Evolutionary conservation across 495 filamentous ascomycete genomes (phyloP), one percentile per base, ranked within the genome.

Genomic region (Talaromyces proteolyticus): DNA sequence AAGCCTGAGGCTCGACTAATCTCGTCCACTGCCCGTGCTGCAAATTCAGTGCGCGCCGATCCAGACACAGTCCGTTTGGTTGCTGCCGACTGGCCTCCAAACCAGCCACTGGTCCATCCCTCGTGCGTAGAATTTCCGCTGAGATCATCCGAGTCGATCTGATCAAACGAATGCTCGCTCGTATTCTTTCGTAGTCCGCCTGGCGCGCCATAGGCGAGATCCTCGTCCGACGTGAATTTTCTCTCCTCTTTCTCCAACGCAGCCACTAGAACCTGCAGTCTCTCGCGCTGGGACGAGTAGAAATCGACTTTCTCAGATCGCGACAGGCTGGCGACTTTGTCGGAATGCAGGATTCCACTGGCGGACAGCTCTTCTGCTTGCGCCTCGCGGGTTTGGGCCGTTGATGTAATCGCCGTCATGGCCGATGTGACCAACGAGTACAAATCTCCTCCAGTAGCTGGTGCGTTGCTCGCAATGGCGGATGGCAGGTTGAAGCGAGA

Each of bases 401-500:
- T 42, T 18, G 72, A 73, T 0, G 71, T 65, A 6, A 76, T 66
- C 2, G 72, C 68, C 7, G 72, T 70, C 24, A 92, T 69, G 6
- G 87, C 89, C 2, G 86, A 80, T 18, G 82, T 81, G 10, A 96
- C 59, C 5, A 59, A 49, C 1, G 71, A 79, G 47, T 89, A 74
- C 63, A 77, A 78, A 57, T 91, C 95, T 53, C 91, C 82, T 55
- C 91, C 86, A 1, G 62, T 66, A 14, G 69, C 73, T 48, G 74
- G 78, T 3, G 75, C 70, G 25, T 58, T 60, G 3, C 64, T 49
- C 4, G 66, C 62, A 25, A 64, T 65, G 3, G 73, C 61, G 12
- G 74, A 68, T 16, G 93, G 91, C 23, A 96, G 76, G 61, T 80
- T 87, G 74, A 96, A 96, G 14, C 92, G 81, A 10, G 89, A 84